Conservation (phyloP, 78 protist genomes). For the Planoprotostelium fungivorum region DNA sequence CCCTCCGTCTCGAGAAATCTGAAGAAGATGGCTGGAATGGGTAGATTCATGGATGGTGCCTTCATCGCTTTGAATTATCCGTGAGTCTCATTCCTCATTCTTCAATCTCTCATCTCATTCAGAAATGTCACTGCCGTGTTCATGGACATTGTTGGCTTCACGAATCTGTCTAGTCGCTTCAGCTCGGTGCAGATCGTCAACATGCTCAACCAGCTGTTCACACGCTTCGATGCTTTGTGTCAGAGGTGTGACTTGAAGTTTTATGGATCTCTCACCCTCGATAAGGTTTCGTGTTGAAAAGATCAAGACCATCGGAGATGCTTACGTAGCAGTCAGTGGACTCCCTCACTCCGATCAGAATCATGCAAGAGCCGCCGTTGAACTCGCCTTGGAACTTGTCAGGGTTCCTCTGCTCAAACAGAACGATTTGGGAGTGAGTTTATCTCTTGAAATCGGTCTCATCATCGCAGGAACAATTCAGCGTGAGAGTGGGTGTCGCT, state of each 20-base stretch:
- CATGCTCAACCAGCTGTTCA: conserved; percentile 12
- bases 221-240: conserved; percentile 13
- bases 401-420: conserved; percentile 7
- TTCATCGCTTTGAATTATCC: background rate
- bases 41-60: background rate
- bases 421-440: conserved; percentile 2
- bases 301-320: conserved; percentile 43
- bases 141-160: conserved; percentile 66
- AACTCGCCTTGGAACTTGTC: conserved; percentile 1
- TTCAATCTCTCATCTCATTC: background rate
- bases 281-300: conserved; percentile 7
- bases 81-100: background rate
- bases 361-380: conserved; percentile 6
- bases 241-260: conserved; percentile 2
- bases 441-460: background rate
- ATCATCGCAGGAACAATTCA: background rate
- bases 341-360: conserved; percentile 10
- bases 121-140: conserved; percentile 31
- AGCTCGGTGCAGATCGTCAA: conserved; percentile 6
- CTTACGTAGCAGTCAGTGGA: conserved; percentile 24
- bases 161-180: conserved; percentile 12
- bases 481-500: conserved; percentile 25
- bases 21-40: background rate
- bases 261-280: background rate
- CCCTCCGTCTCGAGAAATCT: background rate